Conservation (phyloP, 1,139 yeast genomes). For the Lodderomyces jiufengensis region DNA sequence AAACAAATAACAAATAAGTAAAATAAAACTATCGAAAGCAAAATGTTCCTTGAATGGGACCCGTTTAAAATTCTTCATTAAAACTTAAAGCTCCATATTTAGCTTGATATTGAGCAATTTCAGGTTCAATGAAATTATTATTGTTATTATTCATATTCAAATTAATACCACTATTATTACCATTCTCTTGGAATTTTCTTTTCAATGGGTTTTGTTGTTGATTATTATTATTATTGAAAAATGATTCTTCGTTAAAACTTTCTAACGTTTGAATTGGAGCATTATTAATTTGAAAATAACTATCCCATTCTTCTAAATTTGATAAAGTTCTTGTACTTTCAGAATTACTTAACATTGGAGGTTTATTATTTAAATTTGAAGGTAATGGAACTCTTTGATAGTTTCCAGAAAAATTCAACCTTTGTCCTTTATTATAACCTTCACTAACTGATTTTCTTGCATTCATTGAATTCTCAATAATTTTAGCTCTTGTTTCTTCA, state of each 20-base stretch:
- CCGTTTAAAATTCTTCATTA: constrained; percentile 47
- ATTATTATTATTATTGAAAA: too few relatives aligned
- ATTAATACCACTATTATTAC: constrained; percentile 11
- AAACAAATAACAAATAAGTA: too few relatives aligned
- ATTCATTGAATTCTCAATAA: constrained; percentile 47
- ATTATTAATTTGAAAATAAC: constrained; percentile 14
- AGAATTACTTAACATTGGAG: constrained; percentile 36
- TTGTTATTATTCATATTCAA: too few relatives aligned
- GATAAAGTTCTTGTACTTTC: constrained; percentile 36
- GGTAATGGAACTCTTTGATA: constrained; percentile 53
- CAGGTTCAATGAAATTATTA: constrained; percentile 5
- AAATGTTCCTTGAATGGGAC: too few relatives aligned
- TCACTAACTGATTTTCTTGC: constrained; percentile 64
- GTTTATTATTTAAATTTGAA: constrained; percentile 28
- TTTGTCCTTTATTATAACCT: constrained; percentile 63
- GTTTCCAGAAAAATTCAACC: constrained; percentile 12
- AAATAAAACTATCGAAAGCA: too few relatives aligned
- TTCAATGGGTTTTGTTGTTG: constrained; percentile 18
- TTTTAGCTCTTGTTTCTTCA: constrained; percentile 1
- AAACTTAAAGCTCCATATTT: constrained; percentile 44
- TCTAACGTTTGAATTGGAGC: constrained; percentile 20
- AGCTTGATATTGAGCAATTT: constrained; percentile 17
- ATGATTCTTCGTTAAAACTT: constrained; percentile 9
- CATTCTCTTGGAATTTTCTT: constrained; percentile 37
- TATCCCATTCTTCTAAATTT: constrained; percentile 16